Evolutionary conservation across 345 rosid genomes (phyloP), one percentile per base, ranked within the genome.

Genomic region (Acer campestre): DNA sequence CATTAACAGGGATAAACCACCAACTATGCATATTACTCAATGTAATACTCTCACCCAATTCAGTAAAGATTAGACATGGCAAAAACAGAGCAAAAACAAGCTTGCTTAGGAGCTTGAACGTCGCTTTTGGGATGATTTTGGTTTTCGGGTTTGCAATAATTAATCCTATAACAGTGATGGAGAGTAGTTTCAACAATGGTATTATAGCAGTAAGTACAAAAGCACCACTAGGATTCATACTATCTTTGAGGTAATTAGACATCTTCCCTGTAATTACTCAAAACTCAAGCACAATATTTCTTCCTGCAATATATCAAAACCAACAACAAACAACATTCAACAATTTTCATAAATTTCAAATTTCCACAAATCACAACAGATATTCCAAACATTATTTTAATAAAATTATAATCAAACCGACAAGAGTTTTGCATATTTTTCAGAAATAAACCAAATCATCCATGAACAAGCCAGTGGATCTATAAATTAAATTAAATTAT

Each of bases 1-100:
- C 98, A 81, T 92, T 94, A 58, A 92, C 89, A 0, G 99, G 99
- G 76, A 96, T 92, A 79, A 96, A 90, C 98, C 98, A 96, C 99
- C 98, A 91, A 16, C 76, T 85, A 58, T 69, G 66, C 42, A 91
- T 75, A 80, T 86, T 91, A 6, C 82, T 75, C 1, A 92, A 69
- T 1, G 97, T 87, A 77, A 94, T 88, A 79, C 84, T 86, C 87
- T 91, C 97, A 40, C 97, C 99, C 13, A 94, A 89, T 87, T 91
- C 94, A 1, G 98, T 91, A 71, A 96, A 96, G 75, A 94, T 94
- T 5, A 96, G 75, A 83, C 99, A 94, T 4, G 98, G 99, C 81
- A 96, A 84, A 90, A 96, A 96, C 4, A 94, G 67, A 22, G 92
- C 97, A 79, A 94, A 96, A 58, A 92, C 97, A 65, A 96, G 94